Evolutionary conservation across 768 basidiomycete genomes (phyloP).

Genomic region (Phanerochaete sordida): DNA sequence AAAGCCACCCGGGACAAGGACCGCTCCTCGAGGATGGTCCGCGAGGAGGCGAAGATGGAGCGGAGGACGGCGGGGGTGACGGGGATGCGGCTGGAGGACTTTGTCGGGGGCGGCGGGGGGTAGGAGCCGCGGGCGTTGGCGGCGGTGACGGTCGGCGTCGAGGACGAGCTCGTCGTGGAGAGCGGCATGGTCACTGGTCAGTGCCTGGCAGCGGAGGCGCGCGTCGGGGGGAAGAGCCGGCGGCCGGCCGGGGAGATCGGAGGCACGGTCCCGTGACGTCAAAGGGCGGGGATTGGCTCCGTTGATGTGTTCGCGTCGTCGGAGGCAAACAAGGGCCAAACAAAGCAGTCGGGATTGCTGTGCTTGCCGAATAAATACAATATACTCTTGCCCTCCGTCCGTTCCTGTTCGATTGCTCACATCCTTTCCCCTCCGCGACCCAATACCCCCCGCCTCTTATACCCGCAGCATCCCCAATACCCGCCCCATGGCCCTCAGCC

Average conservation of each 20-base stretch:
- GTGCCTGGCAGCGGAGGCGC: neutral
- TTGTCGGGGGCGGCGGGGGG: conserved; percentile 35
- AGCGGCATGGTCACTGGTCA: conserved; percentile 8
- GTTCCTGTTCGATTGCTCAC: neutral
- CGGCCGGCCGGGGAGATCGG: neutral
- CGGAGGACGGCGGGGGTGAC: conserved; percentile 80
- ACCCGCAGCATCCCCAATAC: conserved; percentile 2
- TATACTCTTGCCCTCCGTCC: neutral
- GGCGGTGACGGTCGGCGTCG: conserved; percentile 12
- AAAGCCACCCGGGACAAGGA: conserved; percentile 83
- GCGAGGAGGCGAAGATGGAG: conserved; percentile 83
- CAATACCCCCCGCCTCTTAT: neutral
- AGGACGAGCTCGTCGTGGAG: conserved; percentile 12
- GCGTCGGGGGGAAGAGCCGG: neutral
- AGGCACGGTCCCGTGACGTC: conserved; percentile 12
- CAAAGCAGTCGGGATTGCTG: conserved; percentile 1
- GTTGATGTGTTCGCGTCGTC: too few relatives aligned
- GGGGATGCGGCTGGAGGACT: conserved; percentile 62
- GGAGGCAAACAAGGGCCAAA: conserved; percentile 11
- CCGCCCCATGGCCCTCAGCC: conserved; percentile 56
- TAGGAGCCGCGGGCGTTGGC: conserved; percentile 1
- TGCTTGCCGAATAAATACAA: conserved; percentile 1
- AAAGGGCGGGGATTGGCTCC: conserved; percentile 2
- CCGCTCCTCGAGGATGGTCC: conserved; percentile 77
- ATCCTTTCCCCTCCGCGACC: conserved; percentile 1